Conservation (phyloP, 768 basidiomycete species). For the Epithele typhae region DNA sequence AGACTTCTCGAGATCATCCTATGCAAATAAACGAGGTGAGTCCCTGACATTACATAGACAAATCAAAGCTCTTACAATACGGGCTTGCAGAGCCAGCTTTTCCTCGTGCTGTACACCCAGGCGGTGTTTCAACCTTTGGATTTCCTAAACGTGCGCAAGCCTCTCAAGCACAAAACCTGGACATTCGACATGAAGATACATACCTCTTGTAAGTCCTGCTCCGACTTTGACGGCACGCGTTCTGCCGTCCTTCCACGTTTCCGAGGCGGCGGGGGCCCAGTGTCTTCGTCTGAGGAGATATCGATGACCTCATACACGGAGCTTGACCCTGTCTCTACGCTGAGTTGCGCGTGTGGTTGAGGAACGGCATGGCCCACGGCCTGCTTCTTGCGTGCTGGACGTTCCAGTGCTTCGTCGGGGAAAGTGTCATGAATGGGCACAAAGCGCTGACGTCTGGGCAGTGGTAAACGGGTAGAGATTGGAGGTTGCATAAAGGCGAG, state of each 20-base stretch:
- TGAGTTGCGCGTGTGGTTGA: too few relatives aligned
- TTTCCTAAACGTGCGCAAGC: constrained; percentile 9
- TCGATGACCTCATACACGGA: constrained; percentile 18
- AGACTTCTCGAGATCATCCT: too few relatives aligned
- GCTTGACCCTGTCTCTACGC: constrained; percentile 11
- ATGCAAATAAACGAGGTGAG: too few relatives aligned
- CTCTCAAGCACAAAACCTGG: too few relatives aligned
- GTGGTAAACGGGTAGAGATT: too few relatives aligned
- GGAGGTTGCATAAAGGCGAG: too few relatives aligned
- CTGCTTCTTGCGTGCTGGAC: constrained; percentile 2
- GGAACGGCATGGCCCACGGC: constrained; percentile 1
- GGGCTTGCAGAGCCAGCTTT: too few relatives aligned
- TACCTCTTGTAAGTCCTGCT: neutral
- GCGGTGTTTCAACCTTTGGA: constrained; percentile 4
- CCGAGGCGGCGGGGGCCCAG: constrained; percentile 3
- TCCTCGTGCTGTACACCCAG: too few relatives aligned
- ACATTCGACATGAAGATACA: too few relatives aligned
- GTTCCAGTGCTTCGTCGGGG: too few relatives aligned
- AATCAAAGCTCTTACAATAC: neutral
- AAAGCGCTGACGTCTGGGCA: too few relatives aligned
- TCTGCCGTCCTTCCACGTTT: neutral
- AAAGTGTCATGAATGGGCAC: too few relatives aligned
- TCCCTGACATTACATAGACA: neutral
- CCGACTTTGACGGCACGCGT: constrained; percentile 13
- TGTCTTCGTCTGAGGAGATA: constrained; percentile 25